phyloP scores from a whole-genome alignment of 2,329 filamentous ascomycete species.

The Aphanocladium album region DNA sequence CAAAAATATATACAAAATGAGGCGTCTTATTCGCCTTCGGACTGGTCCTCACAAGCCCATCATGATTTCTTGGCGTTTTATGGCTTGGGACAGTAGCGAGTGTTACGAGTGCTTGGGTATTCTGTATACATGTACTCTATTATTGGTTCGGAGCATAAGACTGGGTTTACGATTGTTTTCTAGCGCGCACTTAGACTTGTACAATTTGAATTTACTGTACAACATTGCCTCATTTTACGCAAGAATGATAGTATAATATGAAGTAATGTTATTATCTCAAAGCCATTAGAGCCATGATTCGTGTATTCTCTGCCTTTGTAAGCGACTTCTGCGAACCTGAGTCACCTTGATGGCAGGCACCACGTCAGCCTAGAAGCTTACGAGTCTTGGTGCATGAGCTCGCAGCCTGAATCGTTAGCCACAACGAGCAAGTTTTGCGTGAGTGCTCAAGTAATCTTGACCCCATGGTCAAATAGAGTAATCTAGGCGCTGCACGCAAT shows the following conservation, averaged over 20 bases:
- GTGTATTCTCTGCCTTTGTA: too few species aligned
- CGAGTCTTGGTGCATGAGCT: too few species aligned
- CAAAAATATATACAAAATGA: conserved; percentile 20
- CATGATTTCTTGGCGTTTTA: conserved; percentile 18
- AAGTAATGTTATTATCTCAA: not conserved
- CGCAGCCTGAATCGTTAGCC: not conserved
- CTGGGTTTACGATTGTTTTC: not conserved
- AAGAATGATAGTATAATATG: not conserved
- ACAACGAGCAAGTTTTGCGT: not conserved
- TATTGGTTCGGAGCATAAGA: not conserved
- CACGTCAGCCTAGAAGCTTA: too few species aligned
- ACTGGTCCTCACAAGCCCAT: conserved; percentile 32
- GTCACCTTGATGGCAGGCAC: too few species aligned
- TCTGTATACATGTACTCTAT: not conserved
- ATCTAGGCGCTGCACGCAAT: too few species aligned
- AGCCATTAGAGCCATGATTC: too few species aligned
- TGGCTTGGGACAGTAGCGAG: not conserved
- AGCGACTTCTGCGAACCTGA: too few species aligned
- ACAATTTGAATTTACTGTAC: not conserved
- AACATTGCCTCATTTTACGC: not conserved
- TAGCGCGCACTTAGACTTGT: not conserved
- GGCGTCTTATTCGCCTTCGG: conserved; percentile 27
- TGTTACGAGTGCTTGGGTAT: not conserved
- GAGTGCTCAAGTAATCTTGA: too few species aligned
- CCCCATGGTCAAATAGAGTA: too few species aligned